phyloP scores from a whole-genome alignment of 2,329 filamentous ascomycete species.

The Colletotrichum caudatum region DNA sequence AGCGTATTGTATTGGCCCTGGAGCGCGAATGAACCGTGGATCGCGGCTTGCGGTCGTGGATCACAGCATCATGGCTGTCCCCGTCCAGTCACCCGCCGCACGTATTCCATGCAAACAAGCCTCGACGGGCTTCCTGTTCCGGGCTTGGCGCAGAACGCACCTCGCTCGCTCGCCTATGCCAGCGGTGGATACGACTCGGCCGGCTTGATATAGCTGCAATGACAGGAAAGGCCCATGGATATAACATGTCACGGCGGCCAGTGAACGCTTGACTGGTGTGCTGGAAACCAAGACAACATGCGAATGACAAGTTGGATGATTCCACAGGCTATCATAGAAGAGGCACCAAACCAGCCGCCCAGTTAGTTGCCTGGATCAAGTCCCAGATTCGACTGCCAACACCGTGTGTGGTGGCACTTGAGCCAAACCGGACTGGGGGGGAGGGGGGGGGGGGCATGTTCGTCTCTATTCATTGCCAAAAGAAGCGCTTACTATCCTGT shows the following conservation, averaged over 20 bases:
- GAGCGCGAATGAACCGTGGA: neutral
- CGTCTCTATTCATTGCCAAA: neutral
- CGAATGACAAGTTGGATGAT: neutral
- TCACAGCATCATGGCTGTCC: neutral
- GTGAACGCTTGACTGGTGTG: neutral
- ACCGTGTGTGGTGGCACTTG: too few relatives aligned
- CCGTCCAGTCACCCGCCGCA: neutral
- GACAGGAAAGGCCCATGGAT: neutral
- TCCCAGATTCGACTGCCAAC: accelerated
- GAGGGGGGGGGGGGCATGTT: too few relatives aligned
- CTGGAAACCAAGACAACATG: neutral
- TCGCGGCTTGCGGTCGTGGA: neutral
- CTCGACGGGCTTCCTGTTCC: neutral
- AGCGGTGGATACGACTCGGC: neutral
- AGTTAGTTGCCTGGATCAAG: neutral
- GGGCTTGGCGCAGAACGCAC: neutral
- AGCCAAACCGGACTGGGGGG: neutral
- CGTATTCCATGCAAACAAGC: neutral
- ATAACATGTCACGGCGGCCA: neutral
- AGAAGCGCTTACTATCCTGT: too few relatives aligned
- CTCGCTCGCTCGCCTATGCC: neutral
- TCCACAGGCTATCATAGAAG: too few relatives aligned
- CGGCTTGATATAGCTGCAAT: neutral
- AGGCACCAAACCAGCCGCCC: conserved; percentile 28
- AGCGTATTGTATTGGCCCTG: neutral